A percentile compares a stretch with the other conserved stretches of the same genome.
phyloP scores from a whole-genome alignment of 495 filamentous ascomycete genomes.

The Tetracladium setigerum region DNA sequence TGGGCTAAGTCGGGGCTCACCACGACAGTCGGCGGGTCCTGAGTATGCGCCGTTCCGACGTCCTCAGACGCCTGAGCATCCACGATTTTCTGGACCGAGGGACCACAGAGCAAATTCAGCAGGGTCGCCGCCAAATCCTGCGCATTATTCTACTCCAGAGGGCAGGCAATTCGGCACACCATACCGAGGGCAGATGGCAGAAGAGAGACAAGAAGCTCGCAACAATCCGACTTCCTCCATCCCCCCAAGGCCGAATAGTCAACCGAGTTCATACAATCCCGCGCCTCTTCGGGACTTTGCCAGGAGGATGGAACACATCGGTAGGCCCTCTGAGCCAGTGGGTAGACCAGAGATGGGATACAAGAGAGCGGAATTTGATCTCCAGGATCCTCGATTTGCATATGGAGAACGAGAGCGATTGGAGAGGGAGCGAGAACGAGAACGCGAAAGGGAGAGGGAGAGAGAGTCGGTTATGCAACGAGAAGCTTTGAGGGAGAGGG shows the following conservation, averaged over 20 bases:
- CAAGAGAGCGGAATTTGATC: slow-evolving; percentile 15
- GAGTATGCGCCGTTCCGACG: slow-evolving; percentile 58
- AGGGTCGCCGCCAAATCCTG: slow-evolving; percentile 36
- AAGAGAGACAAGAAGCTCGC: slow-evolving; percentile 32
- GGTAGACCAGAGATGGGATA: slow-evolving; percentile 15
- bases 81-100: slow-evolving; percentile 37
- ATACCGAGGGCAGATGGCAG: slow-evolving; percentile 2
- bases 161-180: slow-evolving; percentile 47
- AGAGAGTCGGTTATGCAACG: slow-evolving; percentile 11
- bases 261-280: slow-evolving; percentile 38
- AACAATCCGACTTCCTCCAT: slow-evolving; percentile 27
- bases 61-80: slow-evolving; percentile 68
- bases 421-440: slow-evolving; percentile 19
- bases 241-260: slow-evolving; percentile 41
- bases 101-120: slow-evolving; percentile 37
- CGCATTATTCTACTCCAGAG: slow-evolving; percentile 41
- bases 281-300: slow-evolving; percentile 27
- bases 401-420: slow-evolving; percentile 32
- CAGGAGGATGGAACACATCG: slow-evolving; percentile 8
- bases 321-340: slow-evolving; percentile 9
- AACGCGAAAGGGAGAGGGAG: slow-evolving; percentile 20
- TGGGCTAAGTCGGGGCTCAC: slow-evolving; percentile 45
- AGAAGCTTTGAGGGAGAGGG: slow-evolving; percentile 10
- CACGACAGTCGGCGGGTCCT: slow-evolving; percentile 32
- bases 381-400: slow-evolving; percentile 11